Percentiles rank a stretch among this genome's conserved stretches.
Evolutionary conservation across 176 grass and related monocot species (phyloP).

Genomic region (Bonia amplexicaulis): DNA sequence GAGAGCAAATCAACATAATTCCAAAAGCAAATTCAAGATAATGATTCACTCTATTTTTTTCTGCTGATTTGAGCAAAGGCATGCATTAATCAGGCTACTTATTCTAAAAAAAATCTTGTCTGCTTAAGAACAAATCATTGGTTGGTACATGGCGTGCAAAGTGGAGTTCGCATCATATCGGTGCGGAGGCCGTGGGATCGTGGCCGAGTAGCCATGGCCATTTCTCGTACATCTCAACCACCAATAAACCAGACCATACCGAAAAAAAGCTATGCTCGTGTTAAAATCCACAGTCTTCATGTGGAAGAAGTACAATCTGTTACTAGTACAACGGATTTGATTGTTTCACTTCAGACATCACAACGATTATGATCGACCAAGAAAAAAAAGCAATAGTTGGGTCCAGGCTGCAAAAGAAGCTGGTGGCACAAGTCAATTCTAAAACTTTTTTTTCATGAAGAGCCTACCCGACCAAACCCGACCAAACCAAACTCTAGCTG

Average conservation of each 20-base stretch:
- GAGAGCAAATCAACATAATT: too few species aligned
- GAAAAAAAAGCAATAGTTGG: neutral
- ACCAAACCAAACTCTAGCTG: neutral
- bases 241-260: neutral
- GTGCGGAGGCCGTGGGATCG: neutral
- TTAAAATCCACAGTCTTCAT: neutral
- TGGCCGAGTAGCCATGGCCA: neutral
- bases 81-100: too few species aligned
- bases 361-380: neutral
- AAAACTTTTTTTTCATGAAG: neutral
- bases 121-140: neutral
- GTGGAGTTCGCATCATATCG: conserved; percentile 1
- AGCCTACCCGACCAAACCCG: neutral
- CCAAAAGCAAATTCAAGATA: too few species aligned
- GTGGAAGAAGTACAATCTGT: neutral
- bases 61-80: too few species aligned
- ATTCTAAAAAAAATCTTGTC: neutral
- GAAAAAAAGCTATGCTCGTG: neutral
- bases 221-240: neutral
- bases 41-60: too few species aligned
- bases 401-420: neutral
- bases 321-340: neutral
- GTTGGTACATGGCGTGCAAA: conserved; percentile 13
- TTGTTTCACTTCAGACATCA: neutral
- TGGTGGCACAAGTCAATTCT: neutral